These are phyloP conservation scores for Cylindrotheca fusiformis DNA, from an alignment of 108 stramenopile genomes.

Conservation along the genomic window DNA sequence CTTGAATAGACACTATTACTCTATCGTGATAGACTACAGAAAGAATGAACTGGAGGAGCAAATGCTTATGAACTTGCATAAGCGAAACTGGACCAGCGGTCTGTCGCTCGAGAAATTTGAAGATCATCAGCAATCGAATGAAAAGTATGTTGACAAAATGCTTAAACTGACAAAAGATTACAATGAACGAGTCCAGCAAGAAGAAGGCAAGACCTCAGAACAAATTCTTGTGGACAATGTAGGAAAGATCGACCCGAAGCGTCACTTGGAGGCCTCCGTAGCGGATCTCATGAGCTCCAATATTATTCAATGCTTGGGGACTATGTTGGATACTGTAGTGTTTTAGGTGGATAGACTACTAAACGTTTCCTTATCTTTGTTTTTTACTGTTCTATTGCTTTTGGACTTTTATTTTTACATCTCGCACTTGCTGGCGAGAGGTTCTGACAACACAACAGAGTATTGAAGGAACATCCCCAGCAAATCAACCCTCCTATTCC, in stretches of 20 bases:
- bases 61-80: constrained; percentile 98
- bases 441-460: no score
- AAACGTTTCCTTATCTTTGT: no score
- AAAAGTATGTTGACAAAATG: constrained; percentile 89
- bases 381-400: no score
- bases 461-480: no score
- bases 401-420: no score
- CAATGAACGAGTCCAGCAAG: constrained; percentile 85
- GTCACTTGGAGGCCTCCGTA: constrained; percentile 88
- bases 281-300: constrained; percentile 93
- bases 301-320: constrained; percentile 97
- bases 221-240: constrained; percentile 89
- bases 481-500: no score
- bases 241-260: constrained; percentile 97
- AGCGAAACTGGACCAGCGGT: constrained; percentile 92
- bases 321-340: constrained; percentile 97
- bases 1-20: constrained; percentile 98
- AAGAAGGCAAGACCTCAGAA: constrained; percentile 83
- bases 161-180: constrained; percentile 89
- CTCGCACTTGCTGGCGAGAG: no score
- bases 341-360: no score
- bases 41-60: constrained; percentile 99
- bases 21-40: constrained; percentile 97
- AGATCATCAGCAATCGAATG: constrained; percentile 83
- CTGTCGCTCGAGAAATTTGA: constrained; percentile 87